Conservation (phyloP, 192 early-diverging fungal species). For the Backusella australiensis region DNA sequence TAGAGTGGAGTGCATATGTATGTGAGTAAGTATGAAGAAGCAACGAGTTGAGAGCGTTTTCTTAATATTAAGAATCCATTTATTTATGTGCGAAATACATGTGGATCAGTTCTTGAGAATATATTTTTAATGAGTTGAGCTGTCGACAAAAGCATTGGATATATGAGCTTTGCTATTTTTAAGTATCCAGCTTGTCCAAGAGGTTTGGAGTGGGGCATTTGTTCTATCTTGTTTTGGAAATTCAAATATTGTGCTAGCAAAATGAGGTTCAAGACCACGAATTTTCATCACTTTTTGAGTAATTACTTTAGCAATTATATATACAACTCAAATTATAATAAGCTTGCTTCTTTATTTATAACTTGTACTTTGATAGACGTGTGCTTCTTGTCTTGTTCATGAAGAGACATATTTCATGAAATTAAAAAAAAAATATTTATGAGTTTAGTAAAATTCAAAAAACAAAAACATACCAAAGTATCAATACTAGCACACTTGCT, state of each 20-base stretch:
- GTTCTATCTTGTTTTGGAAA: background rate
- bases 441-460: background rate
- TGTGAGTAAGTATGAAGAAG: too few relatives aligned
- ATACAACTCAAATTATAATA: background rate
- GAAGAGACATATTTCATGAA: background rate
- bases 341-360: background rate
- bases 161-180: background rate
- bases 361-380: background rate
- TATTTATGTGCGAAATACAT: background rate
- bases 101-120: background rate
- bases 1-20: too few relatives aligned
- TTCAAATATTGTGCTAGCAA: background rate
- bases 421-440: background rate
- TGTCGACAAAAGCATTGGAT: background rate
- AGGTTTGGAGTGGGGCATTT: background rate
- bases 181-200: background rate
- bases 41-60: background rate
- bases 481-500: background rate
- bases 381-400: background rate
- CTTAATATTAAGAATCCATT: background rate
- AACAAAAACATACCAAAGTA: background rate
- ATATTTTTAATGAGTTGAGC: background rate
- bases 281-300: background rate
- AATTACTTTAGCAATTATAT: background rate
- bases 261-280: background rate